Evolutionary conservation across 1,284 basidiomycete genomes (phyloP).

Genomic region (Ustilago bromivora): DNA sequence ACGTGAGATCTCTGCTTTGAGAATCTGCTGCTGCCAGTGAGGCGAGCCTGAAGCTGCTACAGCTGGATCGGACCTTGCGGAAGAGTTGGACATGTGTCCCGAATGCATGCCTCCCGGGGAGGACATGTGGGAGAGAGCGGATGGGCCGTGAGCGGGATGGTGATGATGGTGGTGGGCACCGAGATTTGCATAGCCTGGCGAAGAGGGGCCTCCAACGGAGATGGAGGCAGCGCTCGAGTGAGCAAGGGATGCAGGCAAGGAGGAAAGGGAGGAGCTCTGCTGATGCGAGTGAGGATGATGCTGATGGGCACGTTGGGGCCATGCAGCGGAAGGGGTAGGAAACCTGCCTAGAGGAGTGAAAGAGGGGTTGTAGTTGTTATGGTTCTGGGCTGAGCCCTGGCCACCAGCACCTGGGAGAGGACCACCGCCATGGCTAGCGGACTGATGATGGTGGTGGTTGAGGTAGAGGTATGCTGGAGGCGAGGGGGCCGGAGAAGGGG

Average conservation of each 20-base stretch:
- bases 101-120: constrained; percentile 55
- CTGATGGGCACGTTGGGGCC: constrained; percentile 45
- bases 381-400: constrained; percentile 25
- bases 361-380: constrained; percentile 44
- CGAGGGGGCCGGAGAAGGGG: constrained; percentile 63
- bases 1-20: constrained; percentile 71
- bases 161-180: constrained; percentile 56
- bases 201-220: constrained; percentile 53
- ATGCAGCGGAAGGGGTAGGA: constrained; percentile 44
- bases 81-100: constrained; percentile 38
- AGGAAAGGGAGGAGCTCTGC: constrained; percentile 63
- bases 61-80: constrained; percentile 33
- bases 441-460: constrained; percentile 55
- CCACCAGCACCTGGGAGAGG: constrained; percentile 42
- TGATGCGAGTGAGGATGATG: constrained; percentile 58
- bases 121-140: constrained; percentile 53
- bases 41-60: constrained; percentile 46
- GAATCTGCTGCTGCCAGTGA: constrained; percentile 67
- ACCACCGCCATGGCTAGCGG: constrained; percentile 46
- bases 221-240: constrained; percentile 50
- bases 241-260: constrained; percentile 58
- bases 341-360: constrained; percentile 52
- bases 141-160: constrained; percentile 52
- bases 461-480: constrained; percentile 64
- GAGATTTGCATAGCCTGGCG: constrained; percentile 55